Evolutionary conservation across 306 rosid species (phyloP), one percentile per base, ranked within the genome.

Genomic region (Carpinus fangiana): DNA sequence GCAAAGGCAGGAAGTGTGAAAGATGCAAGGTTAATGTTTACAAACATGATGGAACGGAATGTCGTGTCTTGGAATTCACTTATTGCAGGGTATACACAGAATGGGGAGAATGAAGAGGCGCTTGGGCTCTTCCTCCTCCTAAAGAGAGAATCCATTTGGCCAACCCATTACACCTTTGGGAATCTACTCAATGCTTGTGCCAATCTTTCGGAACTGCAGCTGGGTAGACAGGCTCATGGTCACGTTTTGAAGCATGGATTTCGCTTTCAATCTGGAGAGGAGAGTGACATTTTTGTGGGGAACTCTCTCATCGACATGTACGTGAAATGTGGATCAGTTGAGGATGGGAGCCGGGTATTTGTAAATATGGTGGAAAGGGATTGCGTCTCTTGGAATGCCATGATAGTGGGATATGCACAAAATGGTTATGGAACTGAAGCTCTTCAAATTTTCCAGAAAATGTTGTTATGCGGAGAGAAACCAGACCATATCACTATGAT

Each of bases 161-260:
- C 91, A 76, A 88, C 91, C 12, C 91, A 88, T 88, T 88, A 83
- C 88, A 88, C 91, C 38, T 85, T 88, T 55, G 91, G 91, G 46
- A 88, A 85, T 69, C 73, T 88, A 48, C 89, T 88, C 50, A 88
- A 79, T 70, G 91, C 88, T 7, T 88, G 91, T 66, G 87, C 91
- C 23, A 88, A 88, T 81, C 89, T 88, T 23, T 84, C 89, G 41
- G 88, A 85, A 76, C 81, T 85, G 82, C 84, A 79, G 83, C 86
- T 88, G 69, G 89, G 91, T 34, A 85, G 81, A 69, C 91, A 85
- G 83, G 91, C 91, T 73, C 91, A 88, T 70, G 66, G 80, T 65
- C 89, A 79, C 77, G 82, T 85, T 88, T 79, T 88, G 81, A 88
- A 88, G 86, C 89, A 85, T 12, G 89, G 89, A 7, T 83, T 85